Evolutionary conservation across 1,139 yeast species (phyloP).

Genomic region (Yamadazyma diospyri): DNA sequence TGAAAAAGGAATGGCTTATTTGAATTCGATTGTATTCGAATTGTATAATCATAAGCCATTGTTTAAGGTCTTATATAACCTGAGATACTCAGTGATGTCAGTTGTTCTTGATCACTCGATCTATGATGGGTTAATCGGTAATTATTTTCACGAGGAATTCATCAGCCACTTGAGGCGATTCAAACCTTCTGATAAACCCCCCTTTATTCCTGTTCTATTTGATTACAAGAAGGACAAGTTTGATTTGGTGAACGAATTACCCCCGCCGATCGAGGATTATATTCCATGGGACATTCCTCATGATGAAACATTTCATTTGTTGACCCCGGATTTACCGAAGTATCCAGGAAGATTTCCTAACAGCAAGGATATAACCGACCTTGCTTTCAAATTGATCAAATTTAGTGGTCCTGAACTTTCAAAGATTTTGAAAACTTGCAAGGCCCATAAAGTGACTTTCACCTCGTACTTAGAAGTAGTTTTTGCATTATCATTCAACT

Average conservation of each 20-base stretch:
- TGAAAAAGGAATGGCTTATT: constrained; percentile 27
- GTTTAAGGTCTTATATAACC: constrained; percentile 28
- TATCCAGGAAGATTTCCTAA: constrained; percentile 36
- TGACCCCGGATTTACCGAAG: constrained; percentile 13
- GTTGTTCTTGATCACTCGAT: constrained; percentile 39
- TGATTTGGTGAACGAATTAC: constrained; percentile 25
- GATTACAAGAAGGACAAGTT: constrained; percentile 18
- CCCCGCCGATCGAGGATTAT: constrained; percentile 33
- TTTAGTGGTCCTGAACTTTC: constrained; percentile 24
- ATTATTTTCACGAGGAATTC: constrained; percentile 35
- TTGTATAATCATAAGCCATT: constrained; percentile 27
- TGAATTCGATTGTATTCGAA: constrained; percentile 21
- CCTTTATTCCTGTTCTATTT: constrained; percentile 16
- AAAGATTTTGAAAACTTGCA: constrained; percentile 27
- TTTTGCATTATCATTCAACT: constrained; percentile 26
- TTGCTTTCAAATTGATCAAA: constrained; percentile 32
- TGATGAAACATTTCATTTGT: constrained; percentile 13
- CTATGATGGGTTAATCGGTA: constrained; percentile 42
- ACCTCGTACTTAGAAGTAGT: constrained; percentile 32
- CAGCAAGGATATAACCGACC: constrained; percentile 14
- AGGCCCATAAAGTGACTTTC: constrained; percentile 28
- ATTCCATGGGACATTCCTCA: constrained; percentile 20
- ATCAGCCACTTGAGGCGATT: constrained; percentile 1
- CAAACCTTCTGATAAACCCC: constrained; percentile 7
- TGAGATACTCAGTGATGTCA: constrained; percentile 19